phyloP scores from a whole-genome alignment of 2,329 filamentous ascomycete species.

The Cladosporium velox region DNA sequence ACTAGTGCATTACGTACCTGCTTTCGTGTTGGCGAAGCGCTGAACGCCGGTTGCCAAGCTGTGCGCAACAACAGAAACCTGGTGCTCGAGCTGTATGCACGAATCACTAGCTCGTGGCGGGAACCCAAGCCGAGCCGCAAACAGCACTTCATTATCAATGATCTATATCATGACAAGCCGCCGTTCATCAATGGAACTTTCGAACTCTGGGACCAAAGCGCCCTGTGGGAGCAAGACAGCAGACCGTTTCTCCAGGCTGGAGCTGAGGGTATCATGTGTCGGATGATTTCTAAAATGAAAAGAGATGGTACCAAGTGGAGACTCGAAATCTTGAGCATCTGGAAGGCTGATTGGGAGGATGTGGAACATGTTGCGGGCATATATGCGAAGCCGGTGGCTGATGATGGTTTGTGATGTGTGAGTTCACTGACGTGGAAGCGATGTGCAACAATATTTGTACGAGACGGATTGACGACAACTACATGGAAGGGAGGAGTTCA shows the following conservation, averaged over 20 bases:
- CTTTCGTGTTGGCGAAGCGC: slow-evolving; percentile 64
- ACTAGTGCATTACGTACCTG: slow-evolving; percentile 57
- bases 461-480: neutral
- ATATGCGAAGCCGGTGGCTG: slow-evolving; percentile 22
- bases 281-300: slow-evolving; percentile 53
- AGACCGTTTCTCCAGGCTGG: slow-evolving; percentile 43
- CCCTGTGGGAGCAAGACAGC: slow-evolving; percentile 49
- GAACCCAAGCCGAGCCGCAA: slow-evolving; percentile 45
- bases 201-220: slow-evolving; percentile 48
- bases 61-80: slow-evolving; percentile 51
- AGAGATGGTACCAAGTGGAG: slow-evolving; percentile 47
- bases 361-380: slow-evolving; percentile 54
- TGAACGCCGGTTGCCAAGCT: slow-evolving; percentile 51
- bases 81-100: slow-evolving; percentile 64
- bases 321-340: slow-evolving; percentile 52
- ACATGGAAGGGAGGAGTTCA: neutral
- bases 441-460: neutral
- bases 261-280: slow-evolving; percentile 42
- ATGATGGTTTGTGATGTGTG: slow-evolving; percentile 1
- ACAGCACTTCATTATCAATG: slow-evolving; percentile 66
- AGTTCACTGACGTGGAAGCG: neutral
- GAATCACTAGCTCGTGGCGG: slow-evolving; percentile 59
- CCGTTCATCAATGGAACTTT: slow-evolving; percentile 56
- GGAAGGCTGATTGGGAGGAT: slow-evolving; percentile 57
- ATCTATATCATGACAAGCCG: slow-evolving; percentile 61